Conservation (phyloP, 257 asterid species). For the Solanum arcanum region DNA sequence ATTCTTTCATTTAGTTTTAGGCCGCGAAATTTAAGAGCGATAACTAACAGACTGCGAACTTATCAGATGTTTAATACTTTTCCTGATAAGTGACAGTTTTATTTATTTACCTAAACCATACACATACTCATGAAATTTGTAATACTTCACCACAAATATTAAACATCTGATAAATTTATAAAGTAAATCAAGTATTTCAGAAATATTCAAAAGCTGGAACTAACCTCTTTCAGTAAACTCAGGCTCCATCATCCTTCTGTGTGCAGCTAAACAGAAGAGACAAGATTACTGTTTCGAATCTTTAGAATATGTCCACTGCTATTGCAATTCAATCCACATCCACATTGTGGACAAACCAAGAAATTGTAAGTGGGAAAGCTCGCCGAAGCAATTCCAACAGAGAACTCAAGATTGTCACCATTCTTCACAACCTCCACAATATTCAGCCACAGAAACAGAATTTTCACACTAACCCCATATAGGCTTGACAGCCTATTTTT, state of each 20-base stretch:
- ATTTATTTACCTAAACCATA: background rate
- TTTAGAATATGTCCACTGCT: background rate
- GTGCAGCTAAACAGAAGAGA: slow-evolving; percentile 20
- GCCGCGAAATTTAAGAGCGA: background rate
- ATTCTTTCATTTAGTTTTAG: background rate
- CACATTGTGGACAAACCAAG: slow-evolving; percentile 57
- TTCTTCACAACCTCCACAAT: slow-evolving; percentile 54
- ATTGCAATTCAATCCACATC: slow-evolving; percentile 71
- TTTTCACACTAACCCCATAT: slow-evolving; percentile 58
- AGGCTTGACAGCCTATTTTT: slow-evolving; percentile 32
- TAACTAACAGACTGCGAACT: background rate
- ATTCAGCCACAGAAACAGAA: slow-evolving; percentile 58
- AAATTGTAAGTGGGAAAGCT: slow-evolving; percentile 48
- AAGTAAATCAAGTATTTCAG: background rate
- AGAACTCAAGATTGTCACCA: slow-evolving; percentile 48
- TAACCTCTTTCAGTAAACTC: background rate
- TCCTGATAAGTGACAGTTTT: background rate
- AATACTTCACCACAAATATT: background rate
- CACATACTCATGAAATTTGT: background rate
- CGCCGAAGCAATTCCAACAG: slow-evolving; percentile 78
- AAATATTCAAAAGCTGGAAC: background rate
- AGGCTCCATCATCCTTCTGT: background rate
- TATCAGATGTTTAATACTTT: background rate
- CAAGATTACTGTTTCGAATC: slow-evolving; percentile 7
- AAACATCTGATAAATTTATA: background rate